Evolutionary conservation across 495 filamentous ascomycete species (phyloP).

Genomic region (Aspergillus hancockii): DNA sequence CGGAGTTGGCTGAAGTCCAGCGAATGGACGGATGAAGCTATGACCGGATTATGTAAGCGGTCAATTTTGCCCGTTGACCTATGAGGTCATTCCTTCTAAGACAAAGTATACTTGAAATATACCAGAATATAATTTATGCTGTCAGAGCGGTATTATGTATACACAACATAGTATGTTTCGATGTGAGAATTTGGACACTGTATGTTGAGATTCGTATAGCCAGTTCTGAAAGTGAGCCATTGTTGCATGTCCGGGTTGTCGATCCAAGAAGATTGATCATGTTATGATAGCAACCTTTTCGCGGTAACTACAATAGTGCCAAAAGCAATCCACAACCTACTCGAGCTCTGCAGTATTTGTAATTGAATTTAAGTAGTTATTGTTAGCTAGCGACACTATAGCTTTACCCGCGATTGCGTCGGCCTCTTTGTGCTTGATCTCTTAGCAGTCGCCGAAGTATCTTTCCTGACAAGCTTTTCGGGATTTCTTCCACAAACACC

Average conservation of each 20-base stretch:
- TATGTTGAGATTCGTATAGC: too few species aligned
- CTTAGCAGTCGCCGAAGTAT: constrained; percentile 17
- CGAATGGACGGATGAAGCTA: constrained; percentile 4
- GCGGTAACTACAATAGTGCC: too few species aligned
- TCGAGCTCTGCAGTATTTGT: neutral
- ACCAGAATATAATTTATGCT: too few species aligned
- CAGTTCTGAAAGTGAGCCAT: too few species aligned
- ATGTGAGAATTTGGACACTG: too few species aligned
- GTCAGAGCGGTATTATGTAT: too few species aligned
- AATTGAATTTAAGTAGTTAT: too few species aligned
- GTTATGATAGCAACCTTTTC: too few species aligned
- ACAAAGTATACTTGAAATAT: too few species aligned
- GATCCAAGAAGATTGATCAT: too few species aligned
- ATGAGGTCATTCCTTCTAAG: constrained; percentile 7
- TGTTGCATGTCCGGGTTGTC: too few species aligned
- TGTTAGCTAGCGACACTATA: constrained; percentile 6
- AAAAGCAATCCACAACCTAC: neutral
- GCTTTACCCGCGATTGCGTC: constrained; percentile 8
- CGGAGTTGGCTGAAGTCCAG: constrained; percentile 14
- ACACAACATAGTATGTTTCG: too few species aligned
- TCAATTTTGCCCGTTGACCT: neutral
- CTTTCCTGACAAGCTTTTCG: constrained; percentile 23
- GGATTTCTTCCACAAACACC: constrained; percentile 20
- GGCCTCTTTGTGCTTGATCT: constrained; percentile 17
- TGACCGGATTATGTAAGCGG: constrained; percentile 27